A percentile compares a stretch with the other conserved stretches of the same genome.
phyloP scores from a whole-genome alignment of 2,329 filamentous ascomycete genomes.

The Bipolaris oryzae region DNA sequence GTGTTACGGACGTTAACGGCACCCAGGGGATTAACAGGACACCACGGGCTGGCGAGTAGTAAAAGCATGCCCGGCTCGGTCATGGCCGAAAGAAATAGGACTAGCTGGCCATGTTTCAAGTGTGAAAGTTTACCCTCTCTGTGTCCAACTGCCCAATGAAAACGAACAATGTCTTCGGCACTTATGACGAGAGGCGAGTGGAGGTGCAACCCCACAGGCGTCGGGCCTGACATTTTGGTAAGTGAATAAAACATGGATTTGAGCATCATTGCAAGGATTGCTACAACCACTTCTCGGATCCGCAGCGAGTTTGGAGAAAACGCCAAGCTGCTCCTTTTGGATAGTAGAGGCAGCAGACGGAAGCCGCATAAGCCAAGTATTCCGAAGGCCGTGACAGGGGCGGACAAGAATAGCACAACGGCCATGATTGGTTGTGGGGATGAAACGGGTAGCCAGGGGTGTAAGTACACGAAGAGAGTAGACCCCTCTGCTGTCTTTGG shows the following conservation, averaged over 20 bases:
- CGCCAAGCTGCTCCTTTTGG: not conserved
- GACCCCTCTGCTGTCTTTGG: too few species aligned
- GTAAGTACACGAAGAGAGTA: too few species aligned
- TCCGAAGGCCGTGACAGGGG: not conserved
- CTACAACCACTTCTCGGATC: conserved; percentile 7
- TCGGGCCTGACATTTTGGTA: not conserved
- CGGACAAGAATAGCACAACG: not conserved
- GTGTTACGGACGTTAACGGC: conserved; percentile 14
- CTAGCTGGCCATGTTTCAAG: conserved; percentile 1
- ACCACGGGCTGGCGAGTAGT: conserved; percentile 9
- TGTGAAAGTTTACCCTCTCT: not conserved
- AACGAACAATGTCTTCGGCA: conserved; percentile 7
- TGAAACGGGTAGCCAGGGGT: not conserved
- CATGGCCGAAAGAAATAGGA: conserved; percentile 11
- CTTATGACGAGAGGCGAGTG: conserved; percentile 4
- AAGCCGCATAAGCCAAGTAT: conserved; percentile 8
- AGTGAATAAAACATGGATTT: conserved; percentile 1
- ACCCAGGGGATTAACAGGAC: conserved; percentile 13
- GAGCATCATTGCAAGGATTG: conserved; percentile 5
- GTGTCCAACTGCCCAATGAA: conserved; percentile 2
- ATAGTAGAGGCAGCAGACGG: conserved; percentile 10
- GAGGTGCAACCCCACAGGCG: not conserved
- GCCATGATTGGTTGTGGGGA: not conserved
- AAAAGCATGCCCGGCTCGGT: conserved; percentile 15
- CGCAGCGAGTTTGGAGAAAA: conserved; percentile 14